phyloP scores from a whole-genome alignment of 805 yeast genomes.

The Pichia rugopelliculosa region DNA sequence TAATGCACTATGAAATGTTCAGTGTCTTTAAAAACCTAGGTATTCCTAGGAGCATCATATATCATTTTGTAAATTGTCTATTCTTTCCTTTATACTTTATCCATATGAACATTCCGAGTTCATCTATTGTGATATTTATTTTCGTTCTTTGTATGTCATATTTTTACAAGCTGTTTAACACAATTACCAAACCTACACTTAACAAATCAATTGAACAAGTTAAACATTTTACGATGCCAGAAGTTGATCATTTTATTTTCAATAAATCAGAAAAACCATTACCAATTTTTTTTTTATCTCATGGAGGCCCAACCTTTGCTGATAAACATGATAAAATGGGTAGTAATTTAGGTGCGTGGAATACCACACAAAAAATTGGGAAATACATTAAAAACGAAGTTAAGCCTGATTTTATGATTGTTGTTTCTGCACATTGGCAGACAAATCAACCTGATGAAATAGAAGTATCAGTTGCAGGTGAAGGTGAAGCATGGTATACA shows the following conservation, averaged over 20 bases:
- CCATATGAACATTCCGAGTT: slow-evolving; percentile 6
- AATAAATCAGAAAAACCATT: slow-evolving; percentile 19
- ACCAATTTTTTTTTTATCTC: slow-evolving; percentile 68
- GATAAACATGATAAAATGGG: slow-evolving; percentile 43
- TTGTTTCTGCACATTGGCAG: slow-evolving; percentile 79
- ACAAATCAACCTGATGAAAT: slow-evolving; percentile 33
- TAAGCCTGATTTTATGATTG: slow-evolving; percentile 60
- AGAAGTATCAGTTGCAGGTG: slow-evolving; percentile 41
- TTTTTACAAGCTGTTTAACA: slow-evolving; percentile 9
- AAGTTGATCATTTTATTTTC: slow-evolving; percentile 16
- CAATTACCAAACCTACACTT: slow-evolving; percentile 1
- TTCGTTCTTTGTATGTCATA: slow-evolving; percentile 14
- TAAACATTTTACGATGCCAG: slow-evolving; percentile 11
- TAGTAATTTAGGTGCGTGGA: slow-evolving; percentile 55
- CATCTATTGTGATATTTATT: slow-evolving; percentile 6
- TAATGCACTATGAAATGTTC: no score
- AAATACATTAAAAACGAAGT: slow-evolving; percentile 36
- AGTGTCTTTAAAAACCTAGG: no score
- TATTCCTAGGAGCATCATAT: no score
- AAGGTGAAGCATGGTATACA: slow-evolving; percentile 15
- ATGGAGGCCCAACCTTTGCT: slow-evolving; percentile 79
- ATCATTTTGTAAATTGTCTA: no score
- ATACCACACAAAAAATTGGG: slow-evolving; percentile 44
- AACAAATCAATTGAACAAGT: slow-evolving; percentile 4
- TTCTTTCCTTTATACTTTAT: no score